phyloP scores from a whole-genome alignment of 805 yeast genomes.

The Teunomyces aglyptinius region DNA sequence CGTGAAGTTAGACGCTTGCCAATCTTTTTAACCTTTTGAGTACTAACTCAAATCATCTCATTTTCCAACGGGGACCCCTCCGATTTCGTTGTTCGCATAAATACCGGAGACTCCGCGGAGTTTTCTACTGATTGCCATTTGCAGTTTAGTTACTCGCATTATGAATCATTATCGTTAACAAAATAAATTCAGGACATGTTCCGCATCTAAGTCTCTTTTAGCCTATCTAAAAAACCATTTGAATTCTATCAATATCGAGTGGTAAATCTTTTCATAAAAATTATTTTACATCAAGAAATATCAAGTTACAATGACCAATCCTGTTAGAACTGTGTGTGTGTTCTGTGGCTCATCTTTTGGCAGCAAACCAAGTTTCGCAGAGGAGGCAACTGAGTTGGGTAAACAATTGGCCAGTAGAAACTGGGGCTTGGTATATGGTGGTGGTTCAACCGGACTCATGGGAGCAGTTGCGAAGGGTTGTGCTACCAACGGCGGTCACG shows the following conservation, averaged over 20 bases:
- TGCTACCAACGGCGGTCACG: slow-evolving; percentile 59
- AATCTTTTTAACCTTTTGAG: too few relatives aligned
- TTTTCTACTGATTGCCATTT: neutral
- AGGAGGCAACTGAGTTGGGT: slow-evolving; percentile 62
- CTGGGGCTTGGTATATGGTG: slow-evolving; percentile 86
- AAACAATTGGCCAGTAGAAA: slow-evolving; percentile 50
- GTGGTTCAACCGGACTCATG: slow-evolving; percentile 85
- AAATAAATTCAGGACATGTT: too few relatives aligned
- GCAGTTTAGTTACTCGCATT: neutral
- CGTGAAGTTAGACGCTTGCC: too few relatives aligned
- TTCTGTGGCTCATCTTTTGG: slow-evolving; percentile 88
- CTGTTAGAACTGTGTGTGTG: slow-evolving; percentile 63
- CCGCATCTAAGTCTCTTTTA: neutral
- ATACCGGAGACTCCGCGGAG: neutral
- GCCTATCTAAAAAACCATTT: neutral
- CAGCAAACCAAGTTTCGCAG: slow-evolving; percentile 45
- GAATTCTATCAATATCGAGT: neutral
- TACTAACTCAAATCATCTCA: too few relatives aligned
- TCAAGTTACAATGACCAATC: slow-evolving; percentile 19
- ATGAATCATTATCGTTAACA: neutral
- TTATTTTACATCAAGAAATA: neutral
- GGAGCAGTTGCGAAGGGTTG: slow-evolving; percentile 70
- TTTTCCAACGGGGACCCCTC: neutral
- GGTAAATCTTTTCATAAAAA: neutral
- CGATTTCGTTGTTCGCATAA: neutral